Base-by-base conservation (phyloP, 164 flowering plant genomes). In the Annona squamosa region DNA sequence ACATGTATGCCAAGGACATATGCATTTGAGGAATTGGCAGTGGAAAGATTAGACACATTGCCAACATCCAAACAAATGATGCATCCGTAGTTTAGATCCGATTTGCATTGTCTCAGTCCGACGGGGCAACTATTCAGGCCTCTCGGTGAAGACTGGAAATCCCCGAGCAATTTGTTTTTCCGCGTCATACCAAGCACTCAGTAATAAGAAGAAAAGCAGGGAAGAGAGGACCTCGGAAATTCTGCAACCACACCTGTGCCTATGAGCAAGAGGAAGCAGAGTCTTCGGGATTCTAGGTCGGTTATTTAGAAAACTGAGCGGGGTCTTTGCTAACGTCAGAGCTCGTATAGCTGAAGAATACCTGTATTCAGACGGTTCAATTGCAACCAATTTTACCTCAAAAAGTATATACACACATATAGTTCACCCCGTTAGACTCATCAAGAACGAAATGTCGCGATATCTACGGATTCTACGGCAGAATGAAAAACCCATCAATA, bases 221-320 rank as follows among this genome's bases (percentile, higher is more conserved):
- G 43, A 46, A 19, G 42, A 57, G 5, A 41, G 63, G 56, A 16
- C 37, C 16, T 56, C 4, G 4, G 37, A 26, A 26, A 26, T 26
- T 26, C 37, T 26, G 37, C 37, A 26, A 26, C 37, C 37, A 41
- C 73, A 79, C 82, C 85, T 80, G 57, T 71, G 77, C 10, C 71
- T 65, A 45, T 67, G 77, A 16, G 13, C 10, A 73, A 56, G 78
- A 61, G 79, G 77, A 72, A 16, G 68, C 61, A 72, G 46, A 13
- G 73, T 43, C 3, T 13, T 62, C 70, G 74, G 18, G 37, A 12
- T 66, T 42, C 65, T 6, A 7, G 7, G n/a, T 5, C 5, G 37
- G 18, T 48, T 48, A 57, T 45, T 68, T 42, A 57, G 9, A 57
- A 42, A 48, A 13, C 43, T 4, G 41, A 68, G 43, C 3, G 72